Evolutionary conservation across 2,329 filamentous ascomycete genomes (phyloP), one percentile per base, ranked within the genome.

Genomic region (Ophiostoma novo-ulmi): DNA sequence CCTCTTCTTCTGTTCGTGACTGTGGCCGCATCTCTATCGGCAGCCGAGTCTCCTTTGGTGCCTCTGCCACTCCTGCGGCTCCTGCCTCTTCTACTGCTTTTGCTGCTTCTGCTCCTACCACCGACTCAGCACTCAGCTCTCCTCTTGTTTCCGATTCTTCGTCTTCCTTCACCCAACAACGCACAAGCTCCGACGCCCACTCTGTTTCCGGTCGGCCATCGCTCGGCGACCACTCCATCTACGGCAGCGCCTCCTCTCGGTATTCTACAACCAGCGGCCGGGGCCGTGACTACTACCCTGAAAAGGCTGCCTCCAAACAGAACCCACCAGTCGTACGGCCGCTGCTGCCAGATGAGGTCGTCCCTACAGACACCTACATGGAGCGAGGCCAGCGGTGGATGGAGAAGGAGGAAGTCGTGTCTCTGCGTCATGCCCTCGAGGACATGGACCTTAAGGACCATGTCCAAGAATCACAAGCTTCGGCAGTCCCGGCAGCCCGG

Each of bases 311-410:
- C 39, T 5, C 35, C 31, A 36, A 38, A 52, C 48, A 20, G 8
- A n/a, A 55, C 14, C 58, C 66, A 1, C 71, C 13, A 8, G n/a
- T 39, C 14, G 52, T 63, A 0, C 72, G 67, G 20, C 83, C 85
- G 17, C 76, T 88, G 71, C 88, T 82, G 73, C 85, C 87, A 1
- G 86, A 84, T 2, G 84, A 88, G 68, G 84, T 90, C 67, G 87
- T 90, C 20, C 86, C 88, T 7, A 91, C 85, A 72, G 83, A 87
- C 63, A 87, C 85, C 8, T 93, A 93, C 78, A 89, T 91, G 70
- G 91, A 93, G 78, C 86, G 88, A 71, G 90, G 89, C 22, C 87
- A 88, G 76, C 83, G 91, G 75, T 92, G 90, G 89, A 91, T 92
- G 86, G 91, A 94, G 78, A 91, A 91, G 78, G 90, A 93, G 76